Conservation (phyloP, 2,329 filamentous ascomycete genomes). For the Colletotrichum aenigma region DNA sequence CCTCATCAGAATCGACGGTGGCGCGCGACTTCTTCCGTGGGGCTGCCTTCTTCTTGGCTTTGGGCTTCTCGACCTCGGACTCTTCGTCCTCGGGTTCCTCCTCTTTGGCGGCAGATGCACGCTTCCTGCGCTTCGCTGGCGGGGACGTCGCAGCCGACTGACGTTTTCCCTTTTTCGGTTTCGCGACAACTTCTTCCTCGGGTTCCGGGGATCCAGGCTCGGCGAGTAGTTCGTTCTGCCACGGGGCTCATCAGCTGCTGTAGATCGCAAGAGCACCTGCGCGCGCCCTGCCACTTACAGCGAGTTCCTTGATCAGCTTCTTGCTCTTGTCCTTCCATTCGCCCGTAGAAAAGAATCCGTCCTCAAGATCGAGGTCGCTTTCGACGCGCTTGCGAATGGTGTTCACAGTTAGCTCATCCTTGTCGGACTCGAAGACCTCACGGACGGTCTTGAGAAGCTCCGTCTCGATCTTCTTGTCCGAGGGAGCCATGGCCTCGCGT, state of each 20-base stretch:
- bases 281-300: conserved; percentile 45
- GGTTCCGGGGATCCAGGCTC: background rate
- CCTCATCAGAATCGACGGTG: conserved; percentile 32
- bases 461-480: conserved; percentile 45
- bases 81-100: conserved; percentile 25
- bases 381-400: conserved; percentile 58
- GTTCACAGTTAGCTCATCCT: conserved; percentile 60
- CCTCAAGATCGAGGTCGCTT: conserved; percentile 49
- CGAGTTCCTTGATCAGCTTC: conserved; percentile 55
- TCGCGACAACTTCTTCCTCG: conserved; percentile 19
- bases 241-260: background rate
- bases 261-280: background rate
- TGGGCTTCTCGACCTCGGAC: conserved; percentile 25
- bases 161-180: conserved; percentile 36
- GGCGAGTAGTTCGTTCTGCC: background rate
- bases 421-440: conserved; percentile 46
- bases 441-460: conserved; percentile 52
- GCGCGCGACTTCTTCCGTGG: conserved; percentile 28
- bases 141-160: conserved; percentile 38
- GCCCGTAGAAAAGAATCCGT: conserved; percentile 52
- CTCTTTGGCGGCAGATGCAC: conserved; percentile 35
- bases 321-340: conserved; percentile 67
- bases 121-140: conserved; percentile 43
- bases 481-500: conserved; percentile 40
- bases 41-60: conserved; percentile 26